Evolutionary conservation across 257 asterid species (phyloP).

Genomic region (Capsicum chinense): DNA sequence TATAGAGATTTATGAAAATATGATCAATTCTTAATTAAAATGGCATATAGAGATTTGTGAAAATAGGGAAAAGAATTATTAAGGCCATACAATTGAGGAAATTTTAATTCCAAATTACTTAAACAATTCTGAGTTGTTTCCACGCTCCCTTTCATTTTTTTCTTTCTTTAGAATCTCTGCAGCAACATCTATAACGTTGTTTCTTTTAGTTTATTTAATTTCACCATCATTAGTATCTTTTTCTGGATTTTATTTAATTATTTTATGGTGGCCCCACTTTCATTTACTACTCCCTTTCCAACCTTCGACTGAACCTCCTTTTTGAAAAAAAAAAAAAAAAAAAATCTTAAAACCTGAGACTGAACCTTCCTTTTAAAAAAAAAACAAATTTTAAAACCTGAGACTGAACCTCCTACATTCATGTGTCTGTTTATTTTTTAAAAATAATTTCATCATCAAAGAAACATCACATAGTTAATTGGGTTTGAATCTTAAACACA

Average conservation of each 20-base stretch:
- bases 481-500: neutral
- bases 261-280: neutral
- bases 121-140: neutral
- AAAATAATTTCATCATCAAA: neutral
- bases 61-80: neutral
- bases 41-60: neutral
- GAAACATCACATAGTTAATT: neutral
- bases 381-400: neutral
- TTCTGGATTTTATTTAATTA: neutral
- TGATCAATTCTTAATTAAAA: neutral
- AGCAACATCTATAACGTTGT: neutral
- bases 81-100: neutral
- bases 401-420: neutral
- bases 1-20: neutral
- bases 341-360: neutral
- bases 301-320: neutral
- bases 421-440: neutral
- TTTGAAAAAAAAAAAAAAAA: no score
- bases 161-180: neutral
- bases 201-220: neutral
- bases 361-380: neutral
- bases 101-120: neutral
- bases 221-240: neutral
- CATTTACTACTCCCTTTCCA: neutral
- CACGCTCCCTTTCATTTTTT: neutral